These are phyloP conservation scores for Carex littledalei DNA, from an alignment of 176 grass and related monocot genomes.

Conservation along the genomic window DNA sequence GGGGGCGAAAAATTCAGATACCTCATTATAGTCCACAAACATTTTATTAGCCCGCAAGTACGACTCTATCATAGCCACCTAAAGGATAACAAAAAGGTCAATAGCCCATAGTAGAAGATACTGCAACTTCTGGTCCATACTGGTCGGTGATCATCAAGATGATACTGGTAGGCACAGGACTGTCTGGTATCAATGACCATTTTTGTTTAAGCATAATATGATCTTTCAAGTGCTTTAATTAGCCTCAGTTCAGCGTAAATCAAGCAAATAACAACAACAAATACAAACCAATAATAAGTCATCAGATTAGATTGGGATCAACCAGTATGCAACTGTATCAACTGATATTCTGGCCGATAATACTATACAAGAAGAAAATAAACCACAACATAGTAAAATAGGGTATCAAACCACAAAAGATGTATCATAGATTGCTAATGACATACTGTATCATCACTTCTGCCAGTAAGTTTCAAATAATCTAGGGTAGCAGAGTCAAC, in stretches of 20 bases:
- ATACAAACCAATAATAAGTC: neutral
- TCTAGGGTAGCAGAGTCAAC: slow-evolving; percentile 78
- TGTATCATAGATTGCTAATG: neutral
- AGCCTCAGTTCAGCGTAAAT: neutral
- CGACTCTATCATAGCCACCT: slow-evolving; percentile 94
- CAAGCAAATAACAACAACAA: neutral
- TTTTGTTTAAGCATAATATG: neutral
- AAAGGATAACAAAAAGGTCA: slow-evolving; percentile 15
- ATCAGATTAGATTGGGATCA: neutral
- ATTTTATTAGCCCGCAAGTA: slow-evolving; percentile 92
- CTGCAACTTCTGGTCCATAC: neutral
- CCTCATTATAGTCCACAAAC: slow-evolving; percentile 85
- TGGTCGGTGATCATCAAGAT: neutral
- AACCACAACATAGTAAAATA: slow-evolving; percentile 1
- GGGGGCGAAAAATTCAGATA: slow-evolving; percentile 1
- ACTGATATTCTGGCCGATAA: neutral
- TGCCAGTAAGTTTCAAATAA: slow-evolving; percentile 87
- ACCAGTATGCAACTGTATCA: neutral
- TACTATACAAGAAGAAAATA: neutral
- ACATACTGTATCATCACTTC: slow-evolving; percentile 90
- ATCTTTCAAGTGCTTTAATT: neutral
- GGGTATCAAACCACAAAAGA: slow-evolving; percentile 9
- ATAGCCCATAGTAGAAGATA: neutral
- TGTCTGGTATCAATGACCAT: neutral
- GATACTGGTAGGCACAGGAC: neutral